Base-by-base conservation (phyloP, 805 yeast genomes). In the Candida coquimbonensis region DNA sequence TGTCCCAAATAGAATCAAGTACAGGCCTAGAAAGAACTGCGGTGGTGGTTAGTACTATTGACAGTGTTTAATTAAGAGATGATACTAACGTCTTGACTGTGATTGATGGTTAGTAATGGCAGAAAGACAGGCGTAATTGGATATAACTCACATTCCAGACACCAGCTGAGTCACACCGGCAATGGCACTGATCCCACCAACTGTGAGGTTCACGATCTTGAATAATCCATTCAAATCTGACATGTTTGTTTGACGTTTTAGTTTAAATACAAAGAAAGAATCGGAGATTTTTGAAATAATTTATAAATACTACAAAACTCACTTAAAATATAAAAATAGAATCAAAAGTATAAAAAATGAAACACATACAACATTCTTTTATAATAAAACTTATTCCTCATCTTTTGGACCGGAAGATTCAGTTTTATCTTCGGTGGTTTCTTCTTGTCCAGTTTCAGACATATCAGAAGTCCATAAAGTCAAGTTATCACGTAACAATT, bases 381-480 rank as follows among this genome's bases (percentile, higher is more conserved):
- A 36, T 42, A 19, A 24, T 16, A 16, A 33, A n/a, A 11, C 37
- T 56, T 60, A 57, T 53, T 64, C 65, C 44, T 64, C 68, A 42
- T 62, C 65, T 50, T 56, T 57, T 42, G 56, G 48, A 21, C 36
- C 44, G 17, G 44, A 42, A 27, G 44, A 42, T 42, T 57, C 63
- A 36, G 54, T 38, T 25, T 64, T 60, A 50, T 66, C 65, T 51
- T 64, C 69, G 44, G 63, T 61, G 53, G 72, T 66, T 53, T 77
- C 83, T 47, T 78, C 81, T 61, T 75, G 80, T 53, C 79, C 80
- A 51, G 89, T 82, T 69, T 86, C 91, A 43, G 90, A 83, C 83
- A 87, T 85, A 66, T 88, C 96, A 42, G 87, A 81, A 57, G 96
- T 89, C 99, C 99, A 91, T 75, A 91, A 81, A 56, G 98, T 91